phyloP scores from a whole-genome alignment of 2,329 filamentous ascomycete species.

The Pyricularia grisea region DNA sequence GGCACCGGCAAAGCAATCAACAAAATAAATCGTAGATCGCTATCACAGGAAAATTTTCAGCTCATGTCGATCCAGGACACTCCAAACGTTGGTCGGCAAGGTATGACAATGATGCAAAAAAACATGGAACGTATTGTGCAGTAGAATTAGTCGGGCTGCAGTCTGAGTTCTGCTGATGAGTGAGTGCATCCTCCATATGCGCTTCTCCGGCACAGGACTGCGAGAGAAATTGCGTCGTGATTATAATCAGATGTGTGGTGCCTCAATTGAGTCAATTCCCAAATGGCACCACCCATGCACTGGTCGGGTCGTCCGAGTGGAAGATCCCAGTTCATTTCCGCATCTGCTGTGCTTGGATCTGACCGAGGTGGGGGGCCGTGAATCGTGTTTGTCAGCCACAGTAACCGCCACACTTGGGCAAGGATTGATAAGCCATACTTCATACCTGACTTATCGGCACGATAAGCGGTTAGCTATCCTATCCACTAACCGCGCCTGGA shows the following conservation, averaged over 20 bases:
- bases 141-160: background rate
- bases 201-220: background rate
- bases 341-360: background rate
- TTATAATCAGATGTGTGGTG: background rate
- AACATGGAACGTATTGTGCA: background rate
- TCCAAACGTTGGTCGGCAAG: background rate
- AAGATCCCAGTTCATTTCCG: background rate
- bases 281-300: background rate
- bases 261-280: background rate
- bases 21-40: background rate
- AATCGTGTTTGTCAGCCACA: background rate
- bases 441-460: background rate
- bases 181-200: background rate
- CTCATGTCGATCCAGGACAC: background rate
- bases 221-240: background rate
- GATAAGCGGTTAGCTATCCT: background rate
- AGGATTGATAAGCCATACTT: background rate
- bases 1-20: background rate
- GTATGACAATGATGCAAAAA: background rate
- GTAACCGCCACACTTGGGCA: background rate
- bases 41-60: background rate
- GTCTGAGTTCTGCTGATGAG: background rate
- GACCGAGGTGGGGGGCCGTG: background rate
- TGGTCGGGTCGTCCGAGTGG: background rate
- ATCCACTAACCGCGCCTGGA: background rate